Evolutionary conservation across 192 early-diverging fungal genomes (phyloP).

Genomic region (Coemansia biformis): DNA sequence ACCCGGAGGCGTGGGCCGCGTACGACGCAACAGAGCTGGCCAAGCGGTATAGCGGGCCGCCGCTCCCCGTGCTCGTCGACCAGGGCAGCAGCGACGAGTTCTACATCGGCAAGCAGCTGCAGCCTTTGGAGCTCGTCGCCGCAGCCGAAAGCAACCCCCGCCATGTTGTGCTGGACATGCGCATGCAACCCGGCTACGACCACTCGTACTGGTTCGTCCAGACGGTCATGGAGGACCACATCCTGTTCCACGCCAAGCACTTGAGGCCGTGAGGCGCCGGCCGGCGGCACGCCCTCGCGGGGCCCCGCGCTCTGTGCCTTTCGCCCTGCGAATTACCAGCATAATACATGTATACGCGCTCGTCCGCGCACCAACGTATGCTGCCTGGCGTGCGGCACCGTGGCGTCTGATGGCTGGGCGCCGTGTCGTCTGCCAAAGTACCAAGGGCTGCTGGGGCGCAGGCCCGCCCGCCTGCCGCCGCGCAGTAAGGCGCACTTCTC

Average conservation of each 20-base stretch:
- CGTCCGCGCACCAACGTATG: too few species aligned
- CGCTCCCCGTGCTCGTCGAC: constrained; percentile 41
- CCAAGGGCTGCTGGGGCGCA: too few species aligned
- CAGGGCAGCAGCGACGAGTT: constrained; percentile 73
- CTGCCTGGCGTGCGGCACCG: too few species aligned
- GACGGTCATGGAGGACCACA: constrained; percentile 72
- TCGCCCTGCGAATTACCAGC: too few species aligned
- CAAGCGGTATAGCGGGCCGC: constrained; percentile 44
- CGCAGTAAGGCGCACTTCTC: too few species aligned
- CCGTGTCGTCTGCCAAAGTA: too few species aligned
- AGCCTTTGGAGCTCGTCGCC: constrained; percentile 55
- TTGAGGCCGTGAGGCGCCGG: constrained; percentile 16
- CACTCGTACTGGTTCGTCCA: constrained; percentile 84
- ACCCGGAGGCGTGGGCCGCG: constrained; percentile 53
- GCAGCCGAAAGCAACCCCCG: constrained; percentile 41
- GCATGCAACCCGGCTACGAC: constrained; percentile 76
- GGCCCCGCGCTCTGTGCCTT: too few species aligned
- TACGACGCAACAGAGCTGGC: constrained; percentile 75
- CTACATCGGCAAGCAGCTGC: constrained; percentile 59
- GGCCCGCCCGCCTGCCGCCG: too few species aligned
- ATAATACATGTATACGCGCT: too few species aligned
- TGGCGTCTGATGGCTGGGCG: too few species aligned
- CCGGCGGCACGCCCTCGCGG: too few species aligned
- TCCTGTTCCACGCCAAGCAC: constrained; percentile 65
- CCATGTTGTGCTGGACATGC: constrained; percentile 53